phyloP scores from a whole-genome alignment of 768 basidiomycete genomes.

The Sporobolomyces roseus region DNA sequence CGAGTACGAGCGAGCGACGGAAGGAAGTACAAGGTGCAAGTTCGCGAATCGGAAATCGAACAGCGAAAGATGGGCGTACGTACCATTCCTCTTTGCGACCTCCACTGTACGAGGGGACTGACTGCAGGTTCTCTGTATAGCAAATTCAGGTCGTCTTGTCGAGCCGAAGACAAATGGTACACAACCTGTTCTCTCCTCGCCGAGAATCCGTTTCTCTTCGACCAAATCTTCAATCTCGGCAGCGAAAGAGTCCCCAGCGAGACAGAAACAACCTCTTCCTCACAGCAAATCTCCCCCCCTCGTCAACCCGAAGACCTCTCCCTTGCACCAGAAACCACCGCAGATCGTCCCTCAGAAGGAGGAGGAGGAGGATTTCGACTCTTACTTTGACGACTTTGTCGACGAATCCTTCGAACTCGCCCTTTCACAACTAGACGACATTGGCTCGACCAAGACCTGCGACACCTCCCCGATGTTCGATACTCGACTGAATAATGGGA shows the following conservation, averaged over 20 bases:
- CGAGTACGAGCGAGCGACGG: background rate
- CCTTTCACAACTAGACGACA: background rate
- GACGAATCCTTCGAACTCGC: slow-evolving; percentile 10
- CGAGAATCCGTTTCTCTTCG: background rate
- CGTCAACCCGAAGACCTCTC: background rate
- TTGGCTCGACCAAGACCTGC: background rate
- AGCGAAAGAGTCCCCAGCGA: no score
- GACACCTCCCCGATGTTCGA: background rate
- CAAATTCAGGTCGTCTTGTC: no score
- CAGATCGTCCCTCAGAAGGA: background rate
- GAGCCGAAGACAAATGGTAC: background rate
- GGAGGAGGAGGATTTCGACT: slow-evolving; percentile 10
- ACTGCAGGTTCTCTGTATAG: no score
- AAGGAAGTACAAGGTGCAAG: background rate
- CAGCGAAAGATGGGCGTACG: no score
- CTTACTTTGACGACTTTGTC: slow-evolving; percentile 1
- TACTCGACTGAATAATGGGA: background rate
- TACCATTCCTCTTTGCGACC: no score
- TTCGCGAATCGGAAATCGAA: no score
- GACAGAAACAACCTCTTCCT: background rate
- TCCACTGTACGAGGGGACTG: no score
- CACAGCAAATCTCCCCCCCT: background rate
- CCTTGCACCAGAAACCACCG: no score
- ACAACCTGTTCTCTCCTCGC: background rate
- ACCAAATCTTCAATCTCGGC: background rate